Percentiles rank a stretch among this genome's conserved stretches.
Evolutionary conservation across 179 eudicot species (phyloP).

Genomic region (Silene noctiflora): DNA sequence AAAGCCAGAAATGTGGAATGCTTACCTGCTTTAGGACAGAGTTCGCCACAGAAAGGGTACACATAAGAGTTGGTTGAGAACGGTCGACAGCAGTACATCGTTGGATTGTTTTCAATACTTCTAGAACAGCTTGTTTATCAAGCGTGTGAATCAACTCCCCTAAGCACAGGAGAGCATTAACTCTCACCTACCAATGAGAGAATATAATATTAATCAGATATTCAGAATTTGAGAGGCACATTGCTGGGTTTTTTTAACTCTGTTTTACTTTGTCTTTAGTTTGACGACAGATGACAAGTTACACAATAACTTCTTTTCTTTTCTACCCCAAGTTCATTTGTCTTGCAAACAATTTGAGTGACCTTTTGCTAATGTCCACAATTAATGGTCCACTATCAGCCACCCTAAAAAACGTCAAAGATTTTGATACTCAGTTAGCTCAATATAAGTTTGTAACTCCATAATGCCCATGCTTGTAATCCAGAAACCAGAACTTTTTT

Average conservation of each 20-base stretch:
- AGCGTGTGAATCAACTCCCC: conserved; percentile 75
- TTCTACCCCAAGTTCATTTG: background rate
- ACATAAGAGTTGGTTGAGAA: conserved; percentile 95
- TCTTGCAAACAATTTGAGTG: background rate
- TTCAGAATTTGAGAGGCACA: background rate
- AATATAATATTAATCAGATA: conserved; percentile 9
- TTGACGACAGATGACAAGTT: background rate
- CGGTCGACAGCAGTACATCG: conserved; percentile 93
- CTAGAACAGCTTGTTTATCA: conserved; percentile 68
- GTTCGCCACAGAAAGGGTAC: conserved; percentile 86
- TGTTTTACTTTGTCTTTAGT: background rate
- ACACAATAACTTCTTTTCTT: background rate
- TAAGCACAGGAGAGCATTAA: conserved; percentile 80
- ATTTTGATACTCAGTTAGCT: background rate
- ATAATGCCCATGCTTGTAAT: background rate
- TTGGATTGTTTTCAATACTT: conserved; percentile 74
- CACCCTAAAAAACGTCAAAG: background rate
- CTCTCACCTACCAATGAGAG: conserved; percentile 70
- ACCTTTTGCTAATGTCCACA: background rate
- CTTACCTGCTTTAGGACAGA: conserved; percentile 79
- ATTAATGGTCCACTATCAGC: too few relatives aligned
- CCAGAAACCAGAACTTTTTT: background rate
- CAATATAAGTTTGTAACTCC: background rate
- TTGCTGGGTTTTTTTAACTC: background rate
- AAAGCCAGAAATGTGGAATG: background rate